Evolutionary conservation across 305 asterid genomes (phyloP).

Genomic region (Nicotiana rustica): DNA sequence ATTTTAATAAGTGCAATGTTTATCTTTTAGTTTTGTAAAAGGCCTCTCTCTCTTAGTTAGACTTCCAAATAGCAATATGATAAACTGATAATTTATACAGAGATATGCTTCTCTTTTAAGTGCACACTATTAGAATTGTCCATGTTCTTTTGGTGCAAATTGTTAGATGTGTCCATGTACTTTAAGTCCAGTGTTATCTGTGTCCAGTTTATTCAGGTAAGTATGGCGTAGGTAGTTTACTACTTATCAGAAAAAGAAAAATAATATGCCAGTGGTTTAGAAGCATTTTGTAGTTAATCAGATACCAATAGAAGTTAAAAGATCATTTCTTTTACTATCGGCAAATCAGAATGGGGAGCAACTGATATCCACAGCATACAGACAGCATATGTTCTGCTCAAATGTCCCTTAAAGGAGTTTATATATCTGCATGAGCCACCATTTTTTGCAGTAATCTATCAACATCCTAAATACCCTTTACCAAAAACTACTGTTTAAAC

Average conservation of each 20-base stretch:
- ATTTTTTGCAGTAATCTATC: too few species aligned
- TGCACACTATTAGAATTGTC: background rate
- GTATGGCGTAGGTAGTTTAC: background rate
- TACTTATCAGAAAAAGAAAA: background rate
- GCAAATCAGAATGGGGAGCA: too few species aligned
- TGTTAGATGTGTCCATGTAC: background rate
- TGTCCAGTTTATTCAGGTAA: background rate
- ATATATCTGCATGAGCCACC: too few species aligned
- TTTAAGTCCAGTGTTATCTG: background rate
- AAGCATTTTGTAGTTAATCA: too few species aligned
- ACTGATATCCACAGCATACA: too few species aligned
- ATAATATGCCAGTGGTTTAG: background rate
- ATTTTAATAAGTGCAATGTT: background rate
- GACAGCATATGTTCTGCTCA: too few species aligned
- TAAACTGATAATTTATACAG: background rate
- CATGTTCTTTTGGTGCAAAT: background rate
- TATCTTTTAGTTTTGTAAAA: background rate
- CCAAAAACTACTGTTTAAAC: too few species aligned
- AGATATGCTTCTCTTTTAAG: background rate
- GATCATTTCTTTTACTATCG: too few species aligned
- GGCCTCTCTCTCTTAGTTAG: background rate
- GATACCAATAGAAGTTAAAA: too few species aligned
- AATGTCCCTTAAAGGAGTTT: too few species aligned
- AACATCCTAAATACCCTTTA: too few species aligned
- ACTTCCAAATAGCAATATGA: constrained; percentile 12